Evolutionary conservation across 208 protist species (phyloP), one percentile per base, ranked within the genome.

Genomic region (Porcisia hertigi): DNA sequence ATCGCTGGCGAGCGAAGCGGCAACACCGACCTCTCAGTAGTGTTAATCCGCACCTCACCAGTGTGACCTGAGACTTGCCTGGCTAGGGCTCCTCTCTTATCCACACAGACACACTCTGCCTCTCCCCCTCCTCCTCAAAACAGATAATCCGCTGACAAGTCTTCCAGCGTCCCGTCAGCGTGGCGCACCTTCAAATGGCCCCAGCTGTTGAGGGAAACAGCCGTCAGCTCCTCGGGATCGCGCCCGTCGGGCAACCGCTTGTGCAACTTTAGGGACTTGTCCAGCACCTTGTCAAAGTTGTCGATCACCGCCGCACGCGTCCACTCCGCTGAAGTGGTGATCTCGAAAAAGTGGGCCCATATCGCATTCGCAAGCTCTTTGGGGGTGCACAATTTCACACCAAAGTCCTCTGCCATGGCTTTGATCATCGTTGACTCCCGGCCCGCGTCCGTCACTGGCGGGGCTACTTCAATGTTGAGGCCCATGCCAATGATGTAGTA

Each of bases 401-500:
- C 58, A 18, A 83, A 74, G 4, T 72, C 80, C 25, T 78, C 74
- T 1, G 82, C 75, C 9, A 93, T 71, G 1, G 78, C 60, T 39
- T 84, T 75, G 39, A 96, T 57, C 18, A 69, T 82, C 12, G 84
- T 76, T 36, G 89, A 70, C 57, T 73, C 67, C 0, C 89, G 84
- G 1, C 92, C 89, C 8, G 65, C 82, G 57, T 94, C 89, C 3
- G 74, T 74, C 34, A 94, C 79, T 25, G 67, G 65, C 25, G 92
- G 92, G 2, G 81, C 81, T 1, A 88, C 30, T 20, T 65, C 67
- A 0, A 96, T 76, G 69, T 96, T 96, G 49, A 94, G 67, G 9
- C 89, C 92, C 41, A 96, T 82, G n/a, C 92, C 92, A 55, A 93
- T 62, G 54, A 96, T 23, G 1, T 90, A 63, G 73, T 81, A 81